Evolutionary conservation across 306 rosid genomes (phyloP), one percentile per base, ranked within the genome.

Genomic region (Calophaca sinica): DNA sequence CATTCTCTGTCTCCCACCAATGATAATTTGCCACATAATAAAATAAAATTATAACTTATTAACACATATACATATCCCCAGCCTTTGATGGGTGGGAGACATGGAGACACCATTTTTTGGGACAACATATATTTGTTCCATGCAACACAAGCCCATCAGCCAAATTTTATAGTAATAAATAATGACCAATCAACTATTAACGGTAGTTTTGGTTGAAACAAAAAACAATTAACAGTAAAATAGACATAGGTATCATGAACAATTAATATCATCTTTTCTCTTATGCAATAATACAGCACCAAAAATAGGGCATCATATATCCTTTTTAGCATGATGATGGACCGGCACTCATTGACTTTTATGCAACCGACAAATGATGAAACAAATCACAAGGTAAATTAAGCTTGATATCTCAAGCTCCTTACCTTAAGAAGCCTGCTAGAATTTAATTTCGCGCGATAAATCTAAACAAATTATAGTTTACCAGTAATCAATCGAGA

Each of bases 211-310:
- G 26, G 26, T 20, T 1, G 26, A 20, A 20, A 20, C 26, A 20
- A 20, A 20, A 20, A 20, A 20, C 26, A 20, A 20, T 20, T 15
- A 58, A 78, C 57, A 73, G 72, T 68, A 63, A 53, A 2, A 64
- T 42, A 41, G 55, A 52, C 4, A 73, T 38, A 53, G 75, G 69
- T 73, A 81, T 74, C 48, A 69, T 78, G 66, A 13, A 70, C 53
- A 74, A 81, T 63, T 35, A 59, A 60, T 39, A 57, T n/a, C 78
- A 46, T 57, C 74, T 67, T 80, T 68, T 72, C 60, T 61, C 62
- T 49, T 9, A 26, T 46, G 62, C 69, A 62, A 77, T 77, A 72
- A 52, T 66, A 76, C 48, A 12, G 33, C 64, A 61, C 5, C 62
- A 57, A 68, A 20, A 55, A 51, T 67, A 66, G 1, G 68, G 10